Percentiles rank a stretch among this genome's conserved stretches.
Conservation (phyloP, 257 asterid species). For the Sherardia arvensis region DNA sequence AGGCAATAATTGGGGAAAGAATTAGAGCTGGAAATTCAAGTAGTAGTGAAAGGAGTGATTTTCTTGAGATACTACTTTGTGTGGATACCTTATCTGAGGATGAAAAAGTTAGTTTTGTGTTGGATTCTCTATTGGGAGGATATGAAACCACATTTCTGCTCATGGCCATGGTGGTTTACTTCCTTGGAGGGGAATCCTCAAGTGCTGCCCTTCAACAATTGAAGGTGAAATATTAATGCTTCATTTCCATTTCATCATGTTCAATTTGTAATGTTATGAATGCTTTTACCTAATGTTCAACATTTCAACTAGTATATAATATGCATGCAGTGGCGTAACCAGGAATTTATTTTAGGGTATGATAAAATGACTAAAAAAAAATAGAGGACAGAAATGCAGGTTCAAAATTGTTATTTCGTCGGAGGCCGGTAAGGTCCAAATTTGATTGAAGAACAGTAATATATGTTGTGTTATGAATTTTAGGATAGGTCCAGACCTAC, state of each 20-base stretch:
- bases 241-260: background rate
- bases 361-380: too few species aligned
- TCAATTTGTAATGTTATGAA: background rate
- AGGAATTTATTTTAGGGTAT: too few species aligned
- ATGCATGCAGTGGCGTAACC: background rate
- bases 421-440: too few species aligned
- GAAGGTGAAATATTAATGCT: constrained; percentile 27
- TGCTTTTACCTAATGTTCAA: background rate
- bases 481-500: too few species aligned
- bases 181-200: constrained; percentile 28
- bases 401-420: too few species aligned
- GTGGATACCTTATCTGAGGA: constrained; percentile 64
- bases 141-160: constrained; percentile 71
- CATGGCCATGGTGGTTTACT: constrained; percentile 47
- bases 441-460: too few species aligned
- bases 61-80: constrained; percentile 47
- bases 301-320: background rate
- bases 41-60: constrained; percentile 37
- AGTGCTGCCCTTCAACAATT: constrained; percentile 33
- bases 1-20: constrained; percentile 74
- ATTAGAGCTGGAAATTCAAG: constrained; percentile 12
- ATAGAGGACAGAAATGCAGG: too few species aligned
- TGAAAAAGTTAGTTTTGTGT: constrained; percentile 68
- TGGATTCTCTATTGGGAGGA: constrained; percentile 71
- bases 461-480: too few species aligned